phyloP scores from a whole-genome alignment of 2,329 filamentous ascomycete species.

The Madurella fahalii region DNA sequence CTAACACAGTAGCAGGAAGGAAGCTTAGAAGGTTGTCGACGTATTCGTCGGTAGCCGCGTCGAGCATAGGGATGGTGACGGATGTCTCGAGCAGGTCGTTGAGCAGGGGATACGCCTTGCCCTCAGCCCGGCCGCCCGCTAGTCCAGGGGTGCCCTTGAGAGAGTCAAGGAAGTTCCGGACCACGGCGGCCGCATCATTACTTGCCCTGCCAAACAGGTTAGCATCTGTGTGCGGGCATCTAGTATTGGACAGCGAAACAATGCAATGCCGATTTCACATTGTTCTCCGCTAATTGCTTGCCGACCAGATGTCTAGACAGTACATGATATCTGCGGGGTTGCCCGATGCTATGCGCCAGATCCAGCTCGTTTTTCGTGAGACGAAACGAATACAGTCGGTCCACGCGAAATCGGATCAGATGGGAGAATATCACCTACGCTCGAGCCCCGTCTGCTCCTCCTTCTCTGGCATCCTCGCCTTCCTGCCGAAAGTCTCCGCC shows the following conservation, averaged over 20 bases:
- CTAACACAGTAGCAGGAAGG: conserved; percentile 73
- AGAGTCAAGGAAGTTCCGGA: conserved; percentile 85
- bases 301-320: conserved; percentile 19
- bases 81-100: conserved; percentile 77
- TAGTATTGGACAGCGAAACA: conserved; percentile 1
- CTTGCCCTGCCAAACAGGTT: conserved; percentile 19
- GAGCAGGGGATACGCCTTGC: conserved; percentile 74
- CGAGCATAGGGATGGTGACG: conserved; percentile 73
- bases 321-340: conserved; percentile 23
- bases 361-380: conserved; percentile 6
- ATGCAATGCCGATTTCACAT: conserved; percentile 18
- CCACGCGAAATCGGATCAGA: conserved; percentile 20
- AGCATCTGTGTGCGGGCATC: conserved; percentile 11
- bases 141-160: conserved; percentile 55
- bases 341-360: conserved; percentile 19
- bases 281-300: conserved; percentile 17
- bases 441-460: conserved; percentile 94
- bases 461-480: conserved; percentile 81
- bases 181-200: conserved; percentile 67
- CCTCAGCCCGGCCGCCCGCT: conserved; percentile 40
- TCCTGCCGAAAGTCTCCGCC: conserved; percentile 90
- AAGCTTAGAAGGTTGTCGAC: conserved; percentile 72
- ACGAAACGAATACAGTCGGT: not conserved
- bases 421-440: conserved; percentile 74
- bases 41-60: conserved; percentile 58